Evolutionary conservation across 352 stramenopile genomes (phyloP).

Genomic region (Globisporangium solare): DNA sequence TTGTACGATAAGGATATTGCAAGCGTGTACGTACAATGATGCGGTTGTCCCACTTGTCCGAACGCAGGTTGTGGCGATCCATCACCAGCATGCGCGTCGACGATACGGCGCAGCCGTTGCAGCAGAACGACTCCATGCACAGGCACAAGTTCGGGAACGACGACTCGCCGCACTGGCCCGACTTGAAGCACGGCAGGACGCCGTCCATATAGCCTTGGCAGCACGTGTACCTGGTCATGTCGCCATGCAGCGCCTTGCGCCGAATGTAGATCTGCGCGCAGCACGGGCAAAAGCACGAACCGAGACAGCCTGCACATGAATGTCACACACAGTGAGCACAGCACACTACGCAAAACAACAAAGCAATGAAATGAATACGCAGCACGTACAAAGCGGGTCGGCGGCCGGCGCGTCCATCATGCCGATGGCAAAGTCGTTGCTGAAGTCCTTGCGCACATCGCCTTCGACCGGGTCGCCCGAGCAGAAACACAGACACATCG

Average conservation of each 20-base stretch:
- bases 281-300: constrained; percentile 77
- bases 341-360: too few species aligned
- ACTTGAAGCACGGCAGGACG: constrained; percentile 81
- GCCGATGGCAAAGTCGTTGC: constrained; percentile 72
- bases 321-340: background rate
- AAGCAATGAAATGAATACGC: too few species aligned
- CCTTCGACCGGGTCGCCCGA: constrained; percentile 61
- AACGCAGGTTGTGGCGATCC: constrained; percentile 85
- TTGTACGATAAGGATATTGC: background rate
- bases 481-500: constrained; percentile 62
- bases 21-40: constrained; percentile 69
- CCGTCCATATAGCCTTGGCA: constrained; percentile 92
- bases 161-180: constrained; percentile 82
- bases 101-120: constrained; percentile 89
- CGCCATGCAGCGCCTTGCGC: constrained; percentile 87
- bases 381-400: constrained; percentile 69
- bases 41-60: constrained; percentile 92
- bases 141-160: constrained; percentile 88
- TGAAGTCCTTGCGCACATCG: constrained; percentile 66
- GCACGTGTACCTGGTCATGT: constrained; percentile 92
- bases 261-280: constrained; percentile 90
- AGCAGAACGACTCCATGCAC: constrained; percentile 87
- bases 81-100: constrained; percentile 89
- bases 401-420: constrained; percentile 84
- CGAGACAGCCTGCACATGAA: constrained; percentile 42